Percentiles rank a stretch among this genome's conserved stretches.
Conservation (phyloP, 331 rosid genomes). For the Phaseolus coccineus region DNA sequence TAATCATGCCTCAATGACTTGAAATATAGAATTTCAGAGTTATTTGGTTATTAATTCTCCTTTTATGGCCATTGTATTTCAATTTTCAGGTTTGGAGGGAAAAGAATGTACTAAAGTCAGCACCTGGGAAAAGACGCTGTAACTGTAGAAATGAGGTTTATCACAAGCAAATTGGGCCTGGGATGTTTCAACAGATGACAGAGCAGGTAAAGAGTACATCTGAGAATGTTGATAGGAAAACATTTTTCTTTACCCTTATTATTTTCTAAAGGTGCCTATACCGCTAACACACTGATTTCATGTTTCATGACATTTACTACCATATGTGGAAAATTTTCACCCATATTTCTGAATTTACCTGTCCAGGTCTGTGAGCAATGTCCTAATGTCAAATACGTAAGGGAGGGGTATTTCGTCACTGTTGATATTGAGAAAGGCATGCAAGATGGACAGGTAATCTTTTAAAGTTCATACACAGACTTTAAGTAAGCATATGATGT, state of each 20-base stretch:
- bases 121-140: conserved; percentile 97
- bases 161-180: conserved; percentile 98
- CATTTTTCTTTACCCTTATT: conserved; percentile 2
- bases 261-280: neutral
- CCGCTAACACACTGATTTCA: neutral
- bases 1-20: neutral
- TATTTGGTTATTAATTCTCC: conserved; percentile 32
- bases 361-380: conserved; percentile 94
- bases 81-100: conserved; percentile 92
- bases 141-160: conserved; percentile 97
- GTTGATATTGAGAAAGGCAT: conserved; percentile 97
- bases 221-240: conserved; percentile 21
- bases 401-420: conserved; percentile 89
- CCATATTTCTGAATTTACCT: conserved; percentile 31
- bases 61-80: conserved; percentile 32
- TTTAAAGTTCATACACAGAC: conserved; percentile 45
- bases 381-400: conserved; percentile 80
- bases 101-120: conserved; percentile 82
- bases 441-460: conserved; percentile 94
- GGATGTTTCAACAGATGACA: conserved; percentile 99
- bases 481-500: conserved; percentile 10
- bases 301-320: conserved; percentile 31
- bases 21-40: conserved; percentile 25
- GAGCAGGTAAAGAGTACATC: conserved; percentile 71
- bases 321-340: conserved; percentile 30